Conservation (phyloP, 169 alveolate species). For the Eimeria falciformis region DNA sequence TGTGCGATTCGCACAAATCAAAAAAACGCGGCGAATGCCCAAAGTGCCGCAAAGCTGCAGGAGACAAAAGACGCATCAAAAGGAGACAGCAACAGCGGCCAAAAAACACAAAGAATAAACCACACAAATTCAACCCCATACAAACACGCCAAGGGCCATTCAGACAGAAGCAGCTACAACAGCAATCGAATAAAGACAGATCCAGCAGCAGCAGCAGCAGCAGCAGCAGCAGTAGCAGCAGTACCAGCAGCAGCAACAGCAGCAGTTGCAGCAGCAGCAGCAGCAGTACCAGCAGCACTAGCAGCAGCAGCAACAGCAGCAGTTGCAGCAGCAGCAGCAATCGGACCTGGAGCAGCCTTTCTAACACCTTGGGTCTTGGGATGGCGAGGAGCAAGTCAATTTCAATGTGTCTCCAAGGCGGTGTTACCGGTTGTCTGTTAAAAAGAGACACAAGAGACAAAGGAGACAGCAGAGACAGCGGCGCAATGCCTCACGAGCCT, state of each 20-base stretch:
- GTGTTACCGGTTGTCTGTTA: not conserved
- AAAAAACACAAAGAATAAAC: not conserved
- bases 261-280: not conserved
- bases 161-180: not conserved
- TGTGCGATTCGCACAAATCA: slow-evolving; percentile 62
- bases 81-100: not conserved
- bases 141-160: too few species aligned
- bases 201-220: not conserved
- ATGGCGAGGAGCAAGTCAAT: slow-evolving; percentile 69
- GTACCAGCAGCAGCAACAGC: not conserved
- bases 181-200: not conserved
- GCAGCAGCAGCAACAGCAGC: not conserved
- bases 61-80: not conserved
- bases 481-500: not conserved
- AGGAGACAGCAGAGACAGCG: not conserved
- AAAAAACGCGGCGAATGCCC: slow-evolving; percentile 53
- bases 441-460: not conserved
- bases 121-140: not conserved
- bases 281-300: not conserved
- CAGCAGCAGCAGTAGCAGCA: not conserved
- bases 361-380: slow-evolving; percentile 76
- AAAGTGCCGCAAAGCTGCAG: slow-evolving; percentile 65
- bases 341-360: slow-evolving; percentile 64
- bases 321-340: slow-evolving; percentile 7
- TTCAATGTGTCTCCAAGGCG: not conserved